These are phyloP conservation scores for Tephrocybe sp. DNA, from an alignment of 768 basidiomycete species.

Conservation along the genomic window DNA sequence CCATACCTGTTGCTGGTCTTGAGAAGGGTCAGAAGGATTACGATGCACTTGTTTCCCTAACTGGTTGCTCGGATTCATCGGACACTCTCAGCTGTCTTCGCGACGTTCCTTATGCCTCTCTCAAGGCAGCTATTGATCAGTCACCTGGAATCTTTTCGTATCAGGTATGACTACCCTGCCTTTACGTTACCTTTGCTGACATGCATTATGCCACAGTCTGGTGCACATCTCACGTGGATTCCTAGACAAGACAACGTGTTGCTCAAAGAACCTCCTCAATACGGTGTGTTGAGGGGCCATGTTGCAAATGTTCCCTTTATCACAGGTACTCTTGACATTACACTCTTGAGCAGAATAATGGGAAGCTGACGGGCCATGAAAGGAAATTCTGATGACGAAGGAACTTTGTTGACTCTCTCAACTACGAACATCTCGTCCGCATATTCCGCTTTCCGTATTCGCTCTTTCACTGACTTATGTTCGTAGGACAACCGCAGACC, in stretches of 20 bases:
- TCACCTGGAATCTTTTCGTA: conserved; percentile 39
- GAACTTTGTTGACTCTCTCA: conserved; percentile 47
- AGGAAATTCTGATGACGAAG: conserved; percentile 61
- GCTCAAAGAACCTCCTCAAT: too few relatives aligned
- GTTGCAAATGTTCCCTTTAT: too few relatives aligned
- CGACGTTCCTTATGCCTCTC: conserved; percentile 30
- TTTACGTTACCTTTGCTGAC: too few relatives aligned
- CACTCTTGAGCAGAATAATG: too few relatives aligned
- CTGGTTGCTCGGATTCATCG: conserved; percentile 35
- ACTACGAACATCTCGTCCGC: conserved; percentile 47
- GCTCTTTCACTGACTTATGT: not conserved
- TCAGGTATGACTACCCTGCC: too few relatives aligned
- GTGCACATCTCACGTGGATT: too few relatives aligned
- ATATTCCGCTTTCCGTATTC: not conserved
- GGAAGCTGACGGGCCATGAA: not conserved
- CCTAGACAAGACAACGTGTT: too few relatives aligned
- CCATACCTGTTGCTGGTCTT: conserved; percentile 44
- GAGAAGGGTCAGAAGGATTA: conserved; percentile 45
- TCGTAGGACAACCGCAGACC: conserved; percentile 21
- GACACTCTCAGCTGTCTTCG: conserved; percentile 48
- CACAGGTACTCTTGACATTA: too few relatives aligned
- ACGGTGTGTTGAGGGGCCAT: too few relatives aligned
- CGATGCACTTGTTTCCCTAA: conserved; percentile 38
- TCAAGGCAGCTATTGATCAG: conserved; percentile 45
- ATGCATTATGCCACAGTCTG: too few relatives aligned